Percentiles rank a stretch among this genome's conserved stretches.
Conservation (phyloP, 257 asterid genomes). For the Mentha longifolia region DNA sequence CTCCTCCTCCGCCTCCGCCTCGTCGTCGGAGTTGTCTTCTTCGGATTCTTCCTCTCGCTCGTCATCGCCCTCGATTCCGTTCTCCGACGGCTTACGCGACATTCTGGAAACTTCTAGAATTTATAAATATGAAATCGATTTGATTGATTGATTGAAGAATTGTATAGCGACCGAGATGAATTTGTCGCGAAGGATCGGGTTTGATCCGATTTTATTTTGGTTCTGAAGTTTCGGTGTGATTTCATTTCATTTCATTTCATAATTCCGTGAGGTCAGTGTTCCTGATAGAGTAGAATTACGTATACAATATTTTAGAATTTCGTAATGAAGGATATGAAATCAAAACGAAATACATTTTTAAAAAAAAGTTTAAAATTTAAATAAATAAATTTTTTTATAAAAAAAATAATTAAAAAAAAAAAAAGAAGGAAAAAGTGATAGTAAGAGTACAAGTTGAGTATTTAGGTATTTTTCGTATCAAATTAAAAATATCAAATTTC, state of each 20-base stretch:
- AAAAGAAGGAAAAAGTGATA: too few relatives aligned
- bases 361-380: too few relatives aligned
- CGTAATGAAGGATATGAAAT: too few relatives aligned
- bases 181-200: slow-evolving; percentile 18
- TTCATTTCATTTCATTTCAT: not conserved
- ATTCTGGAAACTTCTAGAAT: slow-evolving; percentile 33
- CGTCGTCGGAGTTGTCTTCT: slow-evolving; percentile 61
- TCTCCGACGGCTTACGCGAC: slow-evolving; percentile 78
- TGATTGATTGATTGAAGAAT: slow-evolving; percentile 29
- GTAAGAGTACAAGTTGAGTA: too few relatives aligned
- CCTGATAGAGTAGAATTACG: too few relatives aligned
- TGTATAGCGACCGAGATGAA: not conserved
- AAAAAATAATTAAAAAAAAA: too few relatives aligned
- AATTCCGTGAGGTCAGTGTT: not conserved
- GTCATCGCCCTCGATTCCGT: slow-evolving; percentile 94
- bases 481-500: too few relatives aligned
- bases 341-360: too few relatives aligned
- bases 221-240: not conserved
- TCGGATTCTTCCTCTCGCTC: slow-evolving; percentile 84
- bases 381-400: too few relatives aligned
- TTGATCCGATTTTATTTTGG: not conserved
- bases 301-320: too few relatives aligned
- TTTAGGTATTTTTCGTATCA: too few relatives aligned
- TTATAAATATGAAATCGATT: not conserved
- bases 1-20: slow-evolving; percentile 65